phyloP scores from a whole-genome alignment of 1,139 yeast species.

The Yamadazyma atmosphaerica region DNA sequence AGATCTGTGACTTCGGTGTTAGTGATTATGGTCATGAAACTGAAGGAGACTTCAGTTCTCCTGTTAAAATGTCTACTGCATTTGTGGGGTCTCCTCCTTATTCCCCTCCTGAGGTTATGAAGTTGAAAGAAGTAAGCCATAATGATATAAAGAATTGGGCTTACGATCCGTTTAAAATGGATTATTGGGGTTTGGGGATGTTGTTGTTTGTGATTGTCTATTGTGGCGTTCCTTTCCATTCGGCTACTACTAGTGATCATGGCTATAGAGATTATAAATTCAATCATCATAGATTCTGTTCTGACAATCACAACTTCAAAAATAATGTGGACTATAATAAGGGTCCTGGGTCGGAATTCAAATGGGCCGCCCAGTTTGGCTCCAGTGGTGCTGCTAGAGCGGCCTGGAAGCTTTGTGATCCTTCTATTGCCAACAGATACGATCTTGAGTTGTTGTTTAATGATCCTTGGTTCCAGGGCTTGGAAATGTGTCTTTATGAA shows the following conservation, averaged over 20 bases:
- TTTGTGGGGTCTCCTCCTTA: constrained; percentile 81
- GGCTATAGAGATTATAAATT: constrained; percentile 58
- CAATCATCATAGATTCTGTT: constrained; percentile 50
- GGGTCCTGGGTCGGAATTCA: constrained; percentile 71
- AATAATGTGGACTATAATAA: constrained; percentile 41
- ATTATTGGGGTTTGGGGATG: constrained; percentile 74
- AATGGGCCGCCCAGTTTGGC: constrained; percentile 61
- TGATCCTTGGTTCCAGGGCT: constrained; percentile 63
- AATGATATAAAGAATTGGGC: constrained; percentile 42
- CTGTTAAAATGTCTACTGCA: constrained; percentile 44
- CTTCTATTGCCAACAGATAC: constrained; percentile 54
- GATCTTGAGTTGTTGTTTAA: constrained; percentile 51
- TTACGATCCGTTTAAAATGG: constrained; percentile 70
- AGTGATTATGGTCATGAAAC: constrained; percentile 61
- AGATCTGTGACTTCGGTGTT: constrained; percentile 77
- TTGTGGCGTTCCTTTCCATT: constrained; percentile 60
- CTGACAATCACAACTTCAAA: constrained; percentile 56
- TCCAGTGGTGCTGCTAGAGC: constrained; percentile 61
- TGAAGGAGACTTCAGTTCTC: constrained; percentile 53
- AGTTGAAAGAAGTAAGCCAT: constrained; percentile 40
- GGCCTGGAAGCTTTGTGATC: constrained; percentile 77
- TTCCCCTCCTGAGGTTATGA: constrained; percentile 75
- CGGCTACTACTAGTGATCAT: constrained; percentile 51
- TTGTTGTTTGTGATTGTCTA: constrained; percentile 59
- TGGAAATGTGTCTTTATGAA: constrained; percentile 65